Evolutionary conservation across 1,284 basidiomycete genomes (phyloP), one percentile per base, ranked within the genome.

Genomic region (Wolfiporia cocos): DNA sequence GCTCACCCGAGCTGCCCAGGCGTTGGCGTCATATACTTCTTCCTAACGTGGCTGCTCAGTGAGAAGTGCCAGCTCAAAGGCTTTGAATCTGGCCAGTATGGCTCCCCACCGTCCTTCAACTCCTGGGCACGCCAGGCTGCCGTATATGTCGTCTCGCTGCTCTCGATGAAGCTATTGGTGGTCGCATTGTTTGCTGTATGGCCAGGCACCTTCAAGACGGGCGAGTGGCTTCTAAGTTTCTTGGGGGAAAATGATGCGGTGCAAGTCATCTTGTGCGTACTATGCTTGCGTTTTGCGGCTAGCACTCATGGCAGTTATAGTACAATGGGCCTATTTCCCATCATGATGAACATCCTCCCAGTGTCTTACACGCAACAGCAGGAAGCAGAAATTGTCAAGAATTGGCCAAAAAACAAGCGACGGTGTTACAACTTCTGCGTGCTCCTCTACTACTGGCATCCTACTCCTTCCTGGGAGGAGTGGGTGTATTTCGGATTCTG

Each of bases 241-340:
- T 81, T 92, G 20, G 79, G 73, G 52, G 70, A 68, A 40, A 80
- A 66, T 40, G 81, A 79, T 54, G 69, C 60, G n/a, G 54, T 83
- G 10, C 89, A 94, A 61, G 85, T 93, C 34, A 76, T 92, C 48
- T 88, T 93, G 86, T 90, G 57, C 50, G 86, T 71, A n/a, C n/a
- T 21, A 26, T 36, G 12, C 15, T 28, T 41, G 23, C 24, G n/a
- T 32, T 34, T 22, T 28, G 11, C 3, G 17, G 28, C 34, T 42
- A 15, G 21, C n/a, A n/a, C n/a, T n/a, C n/a, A n/a, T n/a, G n/a
- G n/a, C n/a, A n/a, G n/a, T n/a, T 36, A 26, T 50, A 88, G 86
- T 54, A 84, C 84, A 26, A 95, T 97, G 89, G 90, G 92, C 42
- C 61, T 96, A 36, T 94, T 96, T 66, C 94, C 94, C 1, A 83